These are phyloP conservation scores for Pseudogymnoascus sp. DNA, from an alignment of 2,329 filamentous ascomycete genomes.

Conservation along the genomic window DNA sequence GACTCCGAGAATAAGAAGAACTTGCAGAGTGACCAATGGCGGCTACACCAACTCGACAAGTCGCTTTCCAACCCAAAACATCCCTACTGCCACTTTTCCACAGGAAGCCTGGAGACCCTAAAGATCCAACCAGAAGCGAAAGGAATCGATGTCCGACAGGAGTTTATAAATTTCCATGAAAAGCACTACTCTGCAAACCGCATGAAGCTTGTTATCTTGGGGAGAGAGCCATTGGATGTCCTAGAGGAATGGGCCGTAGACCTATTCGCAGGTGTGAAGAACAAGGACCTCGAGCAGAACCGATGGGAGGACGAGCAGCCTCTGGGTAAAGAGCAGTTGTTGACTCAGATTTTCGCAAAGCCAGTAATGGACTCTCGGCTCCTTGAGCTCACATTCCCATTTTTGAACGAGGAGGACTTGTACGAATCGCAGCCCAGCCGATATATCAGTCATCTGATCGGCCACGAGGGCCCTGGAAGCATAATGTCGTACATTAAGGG, in stretches of 20 bases:
- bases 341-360: constrained; percentile 60
- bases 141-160: constrained; percentile 60
- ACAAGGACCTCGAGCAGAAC: constrained; percentile 57
- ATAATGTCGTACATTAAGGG: constrained; percentile 64
- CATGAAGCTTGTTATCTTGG: constrained; percentile 66
- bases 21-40: constrained; percentile 64
- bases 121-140: constrained; percentile 59
- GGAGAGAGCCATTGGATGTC: constrained; percentile 57
- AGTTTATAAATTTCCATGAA: constrained; percentile 66
- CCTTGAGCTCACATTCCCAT: constrained; percentile 61
- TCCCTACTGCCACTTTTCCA: constrained; percentile 67
- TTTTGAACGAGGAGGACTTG: constrained; percentile 58
- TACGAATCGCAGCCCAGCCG: constrained; percentile 61
- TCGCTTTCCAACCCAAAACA: constrained; percentile 61
- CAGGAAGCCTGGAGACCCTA: constrained; percentile 61
- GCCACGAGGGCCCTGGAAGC: constrained; percentile 67
- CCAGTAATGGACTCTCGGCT: constrained; percentile 63
- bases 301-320: constrained; percentile 58
- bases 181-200: constrained; percentile 66
- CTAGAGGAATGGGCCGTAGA: constrained; percentile 62
- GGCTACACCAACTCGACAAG: constrained; percentile 63
- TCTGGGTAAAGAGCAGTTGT: constrained; percentile 51
- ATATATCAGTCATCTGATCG: constrained; percentile 65
- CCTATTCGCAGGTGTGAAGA: constrained; percentile 58
- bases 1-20: constrained; percentile 79